Conservation (phyloP, 768 basidiomycete species). For the Lactarius sanguifluus region DNA sequence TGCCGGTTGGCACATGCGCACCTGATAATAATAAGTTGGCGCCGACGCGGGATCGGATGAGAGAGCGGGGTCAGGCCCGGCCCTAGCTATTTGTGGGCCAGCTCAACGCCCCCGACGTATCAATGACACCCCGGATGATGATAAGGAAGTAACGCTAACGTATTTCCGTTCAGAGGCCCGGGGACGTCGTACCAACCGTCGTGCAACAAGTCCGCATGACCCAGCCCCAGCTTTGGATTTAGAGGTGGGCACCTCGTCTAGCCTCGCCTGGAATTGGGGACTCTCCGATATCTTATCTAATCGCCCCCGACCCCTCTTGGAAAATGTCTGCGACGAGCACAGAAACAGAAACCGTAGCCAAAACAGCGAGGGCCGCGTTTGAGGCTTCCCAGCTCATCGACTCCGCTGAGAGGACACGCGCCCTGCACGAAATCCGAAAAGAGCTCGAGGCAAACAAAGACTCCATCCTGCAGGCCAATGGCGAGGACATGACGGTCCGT, state of each 20-base stretch:
- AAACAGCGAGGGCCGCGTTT: conserved; percentile 78
- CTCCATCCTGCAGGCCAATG: conserved; percentile 78
- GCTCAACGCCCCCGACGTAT: too few species aligned
- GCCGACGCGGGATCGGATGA: too few species aligned
- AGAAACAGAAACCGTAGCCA: conserved; percentile 64
- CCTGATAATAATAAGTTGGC: too few species aligned
- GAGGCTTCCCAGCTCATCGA: conserved; percentile 82
- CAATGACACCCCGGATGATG: too few species aligned
- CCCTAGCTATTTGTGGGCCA: too few species aligned
- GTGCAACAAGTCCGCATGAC: too few species aligned
- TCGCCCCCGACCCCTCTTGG: neutral
- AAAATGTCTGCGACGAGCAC: conserved; percentile 10
- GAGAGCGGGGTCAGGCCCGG: too few species aligned
- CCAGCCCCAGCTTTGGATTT: too few species aligned
- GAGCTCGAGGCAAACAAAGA: conserved; percentile 64
- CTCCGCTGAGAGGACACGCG: conserved; percentile 62
- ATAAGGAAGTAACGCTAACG: too few species aligned
- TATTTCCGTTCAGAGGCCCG: too few species aligned
- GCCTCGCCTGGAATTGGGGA: neutral
- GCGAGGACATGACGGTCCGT: conserved; percentile 69
- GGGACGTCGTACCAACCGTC: too few species aligned
- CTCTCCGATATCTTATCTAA: conserved; percentile 9
- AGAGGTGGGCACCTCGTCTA: neutral
- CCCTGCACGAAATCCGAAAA: conserved; percentile 66
- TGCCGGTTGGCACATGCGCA: neutral